Base-by-base conservation (phyloP, 495 filamentous ascomycete species). In the Lasiosphaeria ovina region DNA sequence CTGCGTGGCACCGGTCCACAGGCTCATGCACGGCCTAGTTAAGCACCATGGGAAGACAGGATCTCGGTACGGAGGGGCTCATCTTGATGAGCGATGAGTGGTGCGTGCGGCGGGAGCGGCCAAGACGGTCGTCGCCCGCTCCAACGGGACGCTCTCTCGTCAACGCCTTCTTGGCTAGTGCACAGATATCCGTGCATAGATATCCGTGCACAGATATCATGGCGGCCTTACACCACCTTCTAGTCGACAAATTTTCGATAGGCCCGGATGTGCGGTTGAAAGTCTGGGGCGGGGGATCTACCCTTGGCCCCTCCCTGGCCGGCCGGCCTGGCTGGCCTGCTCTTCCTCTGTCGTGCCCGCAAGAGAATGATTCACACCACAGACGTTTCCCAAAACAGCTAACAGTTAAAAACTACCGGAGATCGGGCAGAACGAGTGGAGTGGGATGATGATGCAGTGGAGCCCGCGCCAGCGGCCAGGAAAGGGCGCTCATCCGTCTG, bases 251-350 rank as follows among this genome's bases (percentile, higher is more conserved):
- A n/a, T 0, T n/a, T 5, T 47, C 5, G 44, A 42, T 11, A 4
- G 44, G 44, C 44, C 44, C 44, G 44, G 44, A 47, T 47, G 44
- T 47, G 44, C 2, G 44, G 44, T 9, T 47, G 44, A 47, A n/a
- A 4, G 12, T 47, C 12, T 14, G 44, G 44, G 12, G 44, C 8
- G 8, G 38, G 44, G 44, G 44, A 47, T 47, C 44, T n/a, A n/a
- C 8, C 12, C 24, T 10, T 11, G 44, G 17, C 44, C 12, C 12
- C 44, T 14, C 44, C 12, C 44, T 12, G 44, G 5, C 44, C 4
- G 44, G 9, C 24, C 24, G n/a, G n/a, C n/a, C n/a, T n/a, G 44
- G 5, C 44, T 14, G 44, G 9, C 24, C 24, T 24, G 24, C 24
- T 24, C 24, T 24, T 24, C 24, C 24, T 24, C 24, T 24, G 24